These are phyloP conservation scores for Cenchrus purpureus DNA, from an alignment of 176 grass and related monocot genomes.

Conservation along the genomic window DNA sequence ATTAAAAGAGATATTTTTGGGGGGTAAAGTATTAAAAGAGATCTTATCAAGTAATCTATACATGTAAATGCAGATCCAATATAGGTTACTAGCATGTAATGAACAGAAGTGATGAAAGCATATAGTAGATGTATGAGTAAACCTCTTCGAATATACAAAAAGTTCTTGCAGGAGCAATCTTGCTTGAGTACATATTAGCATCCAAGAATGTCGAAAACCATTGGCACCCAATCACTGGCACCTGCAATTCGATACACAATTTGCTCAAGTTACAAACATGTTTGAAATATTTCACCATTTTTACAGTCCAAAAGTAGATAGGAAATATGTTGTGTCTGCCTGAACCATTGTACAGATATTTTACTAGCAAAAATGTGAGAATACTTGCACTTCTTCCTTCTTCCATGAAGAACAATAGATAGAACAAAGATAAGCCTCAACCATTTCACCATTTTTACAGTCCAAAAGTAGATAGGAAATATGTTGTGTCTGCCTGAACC, in stretches of 20 bases:
- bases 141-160: slow-evolving; percentile 98
- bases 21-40: not conserved
- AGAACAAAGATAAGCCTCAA: slow-evolving; percentile 19
- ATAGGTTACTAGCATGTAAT: not conserved
- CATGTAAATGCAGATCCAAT: slow-evolving; percentile 9
- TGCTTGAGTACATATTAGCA: slow-evolving; percentile 59
- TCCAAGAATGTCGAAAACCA: slow-evolving; percentile 75
- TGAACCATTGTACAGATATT: not conserved
- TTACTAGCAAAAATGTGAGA: not conserved
- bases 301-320: not conserved
- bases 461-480: not conserved
- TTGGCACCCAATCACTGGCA: slow-evolving; percentile 67
- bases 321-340: slow-evolving; percentile 7
- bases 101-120: slow-evolving; percentile 25
- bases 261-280: slow-evolving; percentile 35
- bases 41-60: not conserved
- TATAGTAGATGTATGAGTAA: slow-evolving; percentile 25
- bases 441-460: not conserved
- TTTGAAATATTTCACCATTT: slow-evolving; percentile 3
- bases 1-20: not conserved
- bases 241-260: slow-evolving; percentile 55
- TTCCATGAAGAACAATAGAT: not conserved
- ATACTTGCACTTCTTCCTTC: not conserved
- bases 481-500: slow-evolving; percentile 7
- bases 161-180: slow-evolving; percentile 86